A percentile compares a stretch with the other conserved stretches of the same genome.
phyloP scores from a whole-genome alignment of 495 filamentous ascomycete species.

The Podospora pseudocomata region DNA sequence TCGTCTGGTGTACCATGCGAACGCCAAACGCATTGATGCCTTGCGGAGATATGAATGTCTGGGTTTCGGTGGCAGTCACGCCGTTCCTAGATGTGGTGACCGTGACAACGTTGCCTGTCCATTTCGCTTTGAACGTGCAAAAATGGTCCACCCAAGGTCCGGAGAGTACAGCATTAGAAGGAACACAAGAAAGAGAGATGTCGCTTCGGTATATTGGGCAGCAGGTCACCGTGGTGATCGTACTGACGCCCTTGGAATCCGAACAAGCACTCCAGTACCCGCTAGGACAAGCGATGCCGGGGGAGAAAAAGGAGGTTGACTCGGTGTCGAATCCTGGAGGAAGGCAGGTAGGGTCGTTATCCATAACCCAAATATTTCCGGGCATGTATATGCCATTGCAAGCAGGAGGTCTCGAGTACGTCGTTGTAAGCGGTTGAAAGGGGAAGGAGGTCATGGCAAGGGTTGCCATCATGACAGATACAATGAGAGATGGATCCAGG shows the following conservation, averaged over 20 bases:
- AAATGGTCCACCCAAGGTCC: constrained; percentile 18
- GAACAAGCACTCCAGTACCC: constrained; percentile 28
- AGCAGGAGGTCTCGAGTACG: constrained; percentile 16
- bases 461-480: not conserved
- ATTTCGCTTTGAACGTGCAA: constrained; percentile 24
- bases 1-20: constrained; percentile 28
- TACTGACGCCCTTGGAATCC: constrained; percentile 15
- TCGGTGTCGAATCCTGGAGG: constrained; percentile 21
- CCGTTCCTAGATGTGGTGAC: constrained; percentile 18
- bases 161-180: constrained; percentile 14
- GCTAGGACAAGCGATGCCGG: constrained; percentile 27
- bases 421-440: constrained; percentile 25
- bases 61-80: constrained; percentile 2
- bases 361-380: constrained; percentile 16
- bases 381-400: constrained; percentile 23
- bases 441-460: not conserved
- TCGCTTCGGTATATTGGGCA: constrained; percentile 18
- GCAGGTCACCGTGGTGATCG: constrained; percentile 31
- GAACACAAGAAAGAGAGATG: constrained; percentile 20
- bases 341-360: constrained; percentile 21
- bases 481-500: not conserved
- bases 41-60: constrained; percentile 6
- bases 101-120: constrained; percentile 5
- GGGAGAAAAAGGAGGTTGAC: constrained; percentile 27
- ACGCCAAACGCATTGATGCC: constrained; percentile 28